phyloP scores from a whole-genome alignment of 2,329 filamentous ascomycete species.

The Pseudophaeomoniella oleicola region DNA sequence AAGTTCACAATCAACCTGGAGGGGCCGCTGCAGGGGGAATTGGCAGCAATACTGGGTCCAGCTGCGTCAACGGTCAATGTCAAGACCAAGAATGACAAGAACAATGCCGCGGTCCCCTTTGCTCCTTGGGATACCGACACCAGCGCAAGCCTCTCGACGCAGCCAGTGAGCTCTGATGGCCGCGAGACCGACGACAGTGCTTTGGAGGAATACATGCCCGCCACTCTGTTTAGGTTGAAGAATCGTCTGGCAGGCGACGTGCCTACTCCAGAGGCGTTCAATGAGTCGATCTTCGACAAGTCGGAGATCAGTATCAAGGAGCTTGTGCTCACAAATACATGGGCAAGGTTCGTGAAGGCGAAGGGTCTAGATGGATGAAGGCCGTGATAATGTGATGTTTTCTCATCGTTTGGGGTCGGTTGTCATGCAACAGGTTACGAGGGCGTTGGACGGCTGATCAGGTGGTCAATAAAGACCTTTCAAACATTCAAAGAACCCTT shows the following conservation, averaged over 20 bases:
- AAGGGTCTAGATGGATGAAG: too few relatives aligned
- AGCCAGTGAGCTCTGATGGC: neutral
- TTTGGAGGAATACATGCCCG: conserved; percentile 9
- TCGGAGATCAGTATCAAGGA: conserved; percentile 43
- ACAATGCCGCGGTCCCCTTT: conserved; percentile 26
- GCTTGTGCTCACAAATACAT: conserved; percentile 49
- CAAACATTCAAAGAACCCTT: neutral
- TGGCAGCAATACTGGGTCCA: conserved; percentile 38
- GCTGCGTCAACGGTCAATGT: conserved; percentile 25
- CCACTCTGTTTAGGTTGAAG: conserved; percentile 7
- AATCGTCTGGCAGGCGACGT: conserved; percentile 7
- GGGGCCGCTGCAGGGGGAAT: conserved; percentile 33
- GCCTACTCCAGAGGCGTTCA: conserved; percentile 21
- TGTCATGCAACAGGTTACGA: too few relatives aligned
- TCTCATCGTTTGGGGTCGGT: too few relatives aligned
- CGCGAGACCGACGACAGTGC: conserved; percentile 6
- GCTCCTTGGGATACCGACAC: conserved; percentile 2
- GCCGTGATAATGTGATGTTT: too few relatives aligned
- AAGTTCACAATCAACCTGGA: conserved; percentile 52
- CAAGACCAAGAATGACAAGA: conserved; percentile 25
- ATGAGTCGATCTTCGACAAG: conserved; percentile 36
- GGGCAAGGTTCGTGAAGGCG: conserved; percentile 47
- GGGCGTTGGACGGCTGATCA: too few relatives aligned
- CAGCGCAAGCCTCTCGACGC: conserved; percentile 1
- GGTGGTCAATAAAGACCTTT: neutral